phyloP scores from a whole-genome alignment of 129 eudicot genomes.

The Gnaphalium uliginosum region DNA sequence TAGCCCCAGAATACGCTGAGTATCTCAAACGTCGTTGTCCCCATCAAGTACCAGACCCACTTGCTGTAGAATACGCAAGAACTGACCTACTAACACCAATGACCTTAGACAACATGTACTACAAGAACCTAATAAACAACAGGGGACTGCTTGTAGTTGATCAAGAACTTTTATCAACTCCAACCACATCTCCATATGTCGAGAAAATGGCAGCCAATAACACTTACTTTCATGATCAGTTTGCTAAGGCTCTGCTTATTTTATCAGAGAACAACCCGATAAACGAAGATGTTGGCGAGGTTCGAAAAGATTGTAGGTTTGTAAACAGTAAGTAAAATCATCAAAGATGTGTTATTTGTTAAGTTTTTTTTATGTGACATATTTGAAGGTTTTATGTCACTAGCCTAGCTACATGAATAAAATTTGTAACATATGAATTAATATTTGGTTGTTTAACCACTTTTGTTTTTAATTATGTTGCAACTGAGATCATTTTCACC shows the following conservation, averaged over 20 bases:
- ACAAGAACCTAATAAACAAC: conserved; percentile 64
- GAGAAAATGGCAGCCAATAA: conserved; percentile 72
- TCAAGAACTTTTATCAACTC: conserved; percentile 61
- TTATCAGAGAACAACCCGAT: conserved; percentile 88
- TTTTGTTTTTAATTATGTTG: not conserved
- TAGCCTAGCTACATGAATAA: conserved; percentile 20
- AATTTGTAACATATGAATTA: conserved; percentile 19
- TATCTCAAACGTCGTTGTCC: conserved; percentile 86
- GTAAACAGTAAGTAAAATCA: conserved; percentile 40
- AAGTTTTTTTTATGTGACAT: conserved; percentile 18
- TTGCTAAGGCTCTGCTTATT: conserved; percentile 56
- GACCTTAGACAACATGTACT: conserved; percentile 79
- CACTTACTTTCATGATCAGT: conserved; percentile 58
- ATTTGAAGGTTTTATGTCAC: conserved; percentile 21
- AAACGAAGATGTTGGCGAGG: conserved; percentile 58
- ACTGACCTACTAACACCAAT: conserved; percentile 72
- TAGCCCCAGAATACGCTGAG: conserved; percentile 53
- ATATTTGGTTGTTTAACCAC: conserved; percentile 1
- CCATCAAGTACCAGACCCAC: conserved; percentile 61
- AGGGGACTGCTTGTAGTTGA: conserved; percentile 64
- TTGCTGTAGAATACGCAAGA: conserved; percentile 60
- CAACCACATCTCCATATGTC: conserved; percentile 59
- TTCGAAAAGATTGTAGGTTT: conserved; percentile 76
- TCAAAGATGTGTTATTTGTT: conserved; percentile 8
- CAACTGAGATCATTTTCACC: conserved; percentile 8